Conservation (phyloP, 768 basidiomycete genomes). For the Boletales sp. region DNA sequence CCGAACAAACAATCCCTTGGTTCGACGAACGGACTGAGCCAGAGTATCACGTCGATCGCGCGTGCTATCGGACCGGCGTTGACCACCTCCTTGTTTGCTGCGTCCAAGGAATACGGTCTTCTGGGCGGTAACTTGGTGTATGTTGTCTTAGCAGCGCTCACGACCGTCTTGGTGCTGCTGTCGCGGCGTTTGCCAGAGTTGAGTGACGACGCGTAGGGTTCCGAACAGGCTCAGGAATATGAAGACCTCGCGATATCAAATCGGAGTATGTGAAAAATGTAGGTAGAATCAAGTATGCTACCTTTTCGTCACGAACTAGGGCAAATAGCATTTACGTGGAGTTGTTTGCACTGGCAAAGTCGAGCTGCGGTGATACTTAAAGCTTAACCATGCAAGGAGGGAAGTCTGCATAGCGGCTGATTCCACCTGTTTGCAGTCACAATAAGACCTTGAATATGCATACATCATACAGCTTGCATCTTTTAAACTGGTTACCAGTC, state of each 20-base stretch:
- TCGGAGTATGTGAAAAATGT: too few relatives aligned
- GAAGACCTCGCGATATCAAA: too few relatives aligned
- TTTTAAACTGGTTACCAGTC: too few relatives aligned
- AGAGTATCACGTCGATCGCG: slow-evolving; percentile 41
- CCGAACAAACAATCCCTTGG: slow-evolving; percentile 52
- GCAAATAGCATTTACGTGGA: too few relatives aligned
- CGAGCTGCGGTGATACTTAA: too few relatives aligned
- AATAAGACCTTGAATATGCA: too few relatives aligned
- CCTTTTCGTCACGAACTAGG: background rate
- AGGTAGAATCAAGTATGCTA: background rate
- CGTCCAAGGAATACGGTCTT: slow-evolving; percentile 44
- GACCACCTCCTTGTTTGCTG: slow-evolving; percentile 48
- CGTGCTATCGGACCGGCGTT: slow-evolving; percentile 47
- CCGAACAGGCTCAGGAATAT: background rate
- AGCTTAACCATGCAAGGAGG: too few relatives aligned
- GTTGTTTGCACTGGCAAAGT: too few relatives aligned
- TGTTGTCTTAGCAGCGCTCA: slow-evolving; percentile 35
- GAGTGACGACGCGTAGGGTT: slow-evolving; percentile 1
- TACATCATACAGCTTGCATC: too few relatives aligned
- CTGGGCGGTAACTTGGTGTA: slow-evolving; percentile 51
- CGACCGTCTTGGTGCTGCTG: slow-evolving; percentile 13
- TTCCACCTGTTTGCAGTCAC: too few relatives aligned
- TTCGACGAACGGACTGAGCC: slow-evolving; percentile 53
- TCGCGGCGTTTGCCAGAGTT: slow-evolving; percentile 20
- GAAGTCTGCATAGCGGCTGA: too few relatives aligned